Base-by-base conservation (phyloP, 495 filamentous ascomycete species). In the Stereocaulon alpinum region DNA sequence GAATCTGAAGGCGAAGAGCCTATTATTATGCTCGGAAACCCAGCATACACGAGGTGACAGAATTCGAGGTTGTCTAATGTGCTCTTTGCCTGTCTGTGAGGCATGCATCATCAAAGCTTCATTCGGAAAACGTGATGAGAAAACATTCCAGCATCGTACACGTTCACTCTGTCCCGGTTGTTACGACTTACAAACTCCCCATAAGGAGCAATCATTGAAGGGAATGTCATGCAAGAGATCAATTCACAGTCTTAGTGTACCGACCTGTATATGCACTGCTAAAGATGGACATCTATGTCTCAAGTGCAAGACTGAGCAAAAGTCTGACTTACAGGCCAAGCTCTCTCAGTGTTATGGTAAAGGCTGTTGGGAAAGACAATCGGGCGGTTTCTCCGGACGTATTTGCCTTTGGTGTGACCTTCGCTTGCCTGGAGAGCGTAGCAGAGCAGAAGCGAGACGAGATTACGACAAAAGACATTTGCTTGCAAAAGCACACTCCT, bases 371-470 rank as follows among this genome's bases (percentile, higher is more conserved):
- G 50, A 58, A 20, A 20, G 48, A 4, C 27, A 60, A 29, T 49
- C 54, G 32, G 49, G 41, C 6, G 55, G 49, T 22, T 57, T 59
- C 34, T 48, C 20, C 14, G 34, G 58, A 24, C 64, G 60, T 22
- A 37, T 67, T n/a, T 69, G 67, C 49, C 58, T 69, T 9, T 69
- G 67, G 67, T 69, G 67, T 54, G 57, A 67, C 56, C 49, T 61
- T 29, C 64, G 61, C 41, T 40, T 65, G 29, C 56, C 50, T 6
- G 42, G 57, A 7, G 24, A 51, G n/a, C 63, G 49, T 41, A 56
- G 24, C 27, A 62, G 55, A 43, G 63, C 56, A 15, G 48, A 59
- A 41, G 58, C 56, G 18, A 62, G 63, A 40, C 60, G 63, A 27
- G 55, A 65, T 14, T 65, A 65, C 50, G 60, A 65, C 44, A 37